phyloP scores from a whole-genome alignment of 352 stramenopile species.

The Pythium angustatum region DNA sequence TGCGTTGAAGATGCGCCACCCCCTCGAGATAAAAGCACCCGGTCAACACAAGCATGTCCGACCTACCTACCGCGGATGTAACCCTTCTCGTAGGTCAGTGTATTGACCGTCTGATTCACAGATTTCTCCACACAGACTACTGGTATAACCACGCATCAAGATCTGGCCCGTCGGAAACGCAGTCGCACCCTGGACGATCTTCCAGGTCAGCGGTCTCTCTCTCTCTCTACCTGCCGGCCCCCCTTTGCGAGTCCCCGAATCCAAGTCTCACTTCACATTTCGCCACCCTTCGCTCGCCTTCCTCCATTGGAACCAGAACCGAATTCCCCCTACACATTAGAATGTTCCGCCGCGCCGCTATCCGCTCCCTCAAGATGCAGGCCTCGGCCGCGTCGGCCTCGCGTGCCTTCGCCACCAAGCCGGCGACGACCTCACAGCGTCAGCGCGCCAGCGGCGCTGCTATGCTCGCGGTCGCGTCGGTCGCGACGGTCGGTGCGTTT shows the following conservation, averaged over 20 bases:
- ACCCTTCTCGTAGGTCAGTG: not conserved
- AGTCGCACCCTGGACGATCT: conserved; percentile 6
- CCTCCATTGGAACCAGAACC: conserved; percentile 6
- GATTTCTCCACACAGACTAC: not conserved
- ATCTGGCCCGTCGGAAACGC: conserved; percentile 14
- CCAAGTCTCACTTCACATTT: conserved; percentile 23
- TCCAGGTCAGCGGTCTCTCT: conserved; percentile 10
- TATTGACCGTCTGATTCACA: too few species aligned
- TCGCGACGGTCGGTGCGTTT: conserved; percentile 57
- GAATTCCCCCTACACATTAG: conserved; percentile 2
- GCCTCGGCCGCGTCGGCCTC: conserved; percentile 46
- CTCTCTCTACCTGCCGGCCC: too few species aligned
- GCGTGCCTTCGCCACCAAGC: conserved; percentile 49
- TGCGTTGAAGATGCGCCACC: conserved; percentile 15
- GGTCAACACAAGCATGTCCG: conserved; percentile 7
- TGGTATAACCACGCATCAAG: not conserved
- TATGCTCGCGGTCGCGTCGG: conserved; percentile 52
- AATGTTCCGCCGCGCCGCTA: conserved; percentile 58
- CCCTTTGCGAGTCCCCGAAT: too few species aligned
- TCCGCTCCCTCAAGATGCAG: conserved; percentile 47
- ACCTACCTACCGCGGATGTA: not conserved
- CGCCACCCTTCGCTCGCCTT: too few species aligned
- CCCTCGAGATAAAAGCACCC: conserved; percentile 12
- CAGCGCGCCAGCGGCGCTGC: conserved; percentile 42
- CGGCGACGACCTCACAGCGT: conserved; percentile 9